Conservation (phyloP, 768 basidiomycete species). For the Pisolithus marmoratus region DNA sequence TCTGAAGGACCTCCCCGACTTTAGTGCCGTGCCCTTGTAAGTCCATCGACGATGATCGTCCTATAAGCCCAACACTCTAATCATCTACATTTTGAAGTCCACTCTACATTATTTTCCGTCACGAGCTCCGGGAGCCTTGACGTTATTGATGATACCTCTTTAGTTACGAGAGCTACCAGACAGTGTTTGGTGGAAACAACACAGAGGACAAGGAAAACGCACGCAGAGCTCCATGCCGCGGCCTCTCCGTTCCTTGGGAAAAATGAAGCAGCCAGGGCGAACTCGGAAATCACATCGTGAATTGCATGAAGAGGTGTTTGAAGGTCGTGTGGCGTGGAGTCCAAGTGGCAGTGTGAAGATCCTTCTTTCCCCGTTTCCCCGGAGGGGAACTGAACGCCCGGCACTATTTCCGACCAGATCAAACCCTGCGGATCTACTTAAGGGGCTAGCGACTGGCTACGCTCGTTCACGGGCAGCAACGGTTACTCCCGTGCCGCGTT, state of each 20-base stretch:
- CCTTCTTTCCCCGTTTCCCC: conserved; percentile 3
- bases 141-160: neutral
- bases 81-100: too few relatives aligned
- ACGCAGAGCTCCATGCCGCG: conserved; percentile 14
- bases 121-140: too few relatives aligned
- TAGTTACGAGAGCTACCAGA: neutral
- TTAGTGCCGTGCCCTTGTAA: too few relatives aligned
- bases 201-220: conserved; percentile 14
- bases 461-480: conserved; percentile 16
- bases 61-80: too few relatives aligned
- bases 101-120: too few relatives aligned
- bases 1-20: too few relatives aligned
- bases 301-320: conserved; percentile 30
- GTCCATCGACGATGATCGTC: too few relatives aligned
- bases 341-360: conserved; percentile 24
- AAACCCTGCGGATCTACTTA: neutral
- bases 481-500: neutral
- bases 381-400: neutral
- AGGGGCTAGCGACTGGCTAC: neutral
- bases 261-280: conserved; percentile 4
- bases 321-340: conserved; percentile 20
- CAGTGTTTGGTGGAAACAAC: neutral
- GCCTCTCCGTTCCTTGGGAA: conserved; percentile 7
- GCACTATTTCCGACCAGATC: neutral
- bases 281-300: conserved; percentile 30